phyloP scores from a whole-genome alignment of 2,329 filamentous ascomycete genomes.

The Trichoderma endophyticum region DNA sequence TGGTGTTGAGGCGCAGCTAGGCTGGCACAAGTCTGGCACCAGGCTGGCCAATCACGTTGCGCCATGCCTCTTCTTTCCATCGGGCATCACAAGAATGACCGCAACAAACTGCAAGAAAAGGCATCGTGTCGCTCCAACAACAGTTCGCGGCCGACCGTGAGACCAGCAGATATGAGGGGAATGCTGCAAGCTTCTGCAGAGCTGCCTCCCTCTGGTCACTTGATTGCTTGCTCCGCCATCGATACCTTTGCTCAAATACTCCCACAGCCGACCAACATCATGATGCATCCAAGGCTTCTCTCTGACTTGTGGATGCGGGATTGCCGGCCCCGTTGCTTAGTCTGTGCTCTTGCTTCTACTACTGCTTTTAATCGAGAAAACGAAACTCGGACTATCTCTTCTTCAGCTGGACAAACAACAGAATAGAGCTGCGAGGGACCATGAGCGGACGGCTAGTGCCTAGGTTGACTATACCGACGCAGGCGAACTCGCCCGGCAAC shows the following conservation, averaged over 20 bases:
- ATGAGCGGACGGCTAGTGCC: slow-evolving; percentile 2
- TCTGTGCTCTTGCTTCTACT: neutral
- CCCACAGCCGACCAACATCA: neutral
- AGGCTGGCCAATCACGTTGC: neutral
- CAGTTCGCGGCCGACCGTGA: neutral
- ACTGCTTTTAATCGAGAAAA: neutral
- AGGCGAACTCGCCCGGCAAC: slow-evolving; percentile 5
- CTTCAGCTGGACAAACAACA: neutral
- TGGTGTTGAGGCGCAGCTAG: neutral
- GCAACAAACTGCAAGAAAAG: neutral
- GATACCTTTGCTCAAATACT: neutral
- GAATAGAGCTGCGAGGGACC: neutral
- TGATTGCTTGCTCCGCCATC: slow-evolving; percentile 5
- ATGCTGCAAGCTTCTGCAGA: neutral
- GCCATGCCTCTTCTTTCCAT: neutral
- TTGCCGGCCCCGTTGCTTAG: neutral
- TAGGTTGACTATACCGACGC: neutral
- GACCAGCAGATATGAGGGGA: neutral
- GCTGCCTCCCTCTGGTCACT: neutral
- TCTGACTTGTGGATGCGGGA: slow-evolving; percentile 1
- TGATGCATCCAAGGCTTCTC: neutral
- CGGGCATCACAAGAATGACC: neutral
- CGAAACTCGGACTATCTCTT: neutral
- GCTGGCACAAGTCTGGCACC: neutral
- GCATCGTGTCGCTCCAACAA: neutral